These are phyloP conservation scores for Wolfiporia cocos DNA, from an alignment of 1,284 basidiomycete species.

Conservation along the genomic window DNA sequence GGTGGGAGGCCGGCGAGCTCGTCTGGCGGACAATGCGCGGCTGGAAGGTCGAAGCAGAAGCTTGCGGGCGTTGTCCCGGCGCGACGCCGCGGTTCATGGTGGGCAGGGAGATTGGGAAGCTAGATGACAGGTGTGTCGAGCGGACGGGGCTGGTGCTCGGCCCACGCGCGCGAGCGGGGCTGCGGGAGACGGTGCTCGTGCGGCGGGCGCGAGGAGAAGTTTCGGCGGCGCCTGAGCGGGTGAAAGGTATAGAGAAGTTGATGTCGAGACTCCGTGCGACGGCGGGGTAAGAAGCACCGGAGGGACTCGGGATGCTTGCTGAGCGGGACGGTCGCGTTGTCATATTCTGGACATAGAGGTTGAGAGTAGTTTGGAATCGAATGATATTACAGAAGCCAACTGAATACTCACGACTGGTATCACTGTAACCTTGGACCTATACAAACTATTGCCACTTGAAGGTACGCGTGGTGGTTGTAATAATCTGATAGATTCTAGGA, in stretches of 20 bases:
- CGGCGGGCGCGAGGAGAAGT: slow-evolving; percentile 23
- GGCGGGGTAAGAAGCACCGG: slow-evolving; percentile 20
- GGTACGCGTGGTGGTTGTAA: too few relatives aligned
- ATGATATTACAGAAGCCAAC: too few relatives aligned
- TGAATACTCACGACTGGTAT: too few relatives aligned
- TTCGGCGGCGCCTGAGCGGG: slow-evolving; percentile 18
- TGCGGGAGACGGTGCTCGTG: slow-evolving; percentile 12
- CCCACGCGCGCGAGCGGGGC: slow-evolving; percentile 12
- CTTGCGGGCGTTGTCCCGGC: slow-evolving; percentile 9
- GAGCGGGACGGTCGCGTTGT: slow-evolving; percentile 43
- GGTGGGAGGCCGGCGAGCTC: slow-evolving; percentile 18
- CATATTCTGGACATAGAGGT: too few relatives aligned
- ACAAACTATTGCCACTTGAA: too few relatives aligned
- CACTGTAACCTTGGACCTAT: too few relatives aligned
- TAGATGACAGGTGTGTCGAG: slow-evolving; percentile 11
- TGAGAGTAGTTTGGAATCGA: too few relatives aligned
- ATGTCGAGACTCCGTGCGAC: slow-evolving; percentile 54
- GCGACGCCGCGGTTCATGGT: slow-evolving; percentile 7
- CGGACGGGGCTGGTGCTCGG: slow-evolving; percentile 7
- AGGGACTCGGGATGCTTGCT: slow-evolving; percentile 58
- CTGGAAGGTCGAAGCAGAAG: slow-evolving; percentile 36
- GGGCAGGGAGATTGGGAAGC: slow-evolving; percentile 12
- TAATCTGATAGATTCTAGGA: too few relatives aligned
- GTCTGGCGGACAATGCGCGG: slow-evolving; percentile 59
- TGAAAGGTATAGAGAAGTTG: slow-evolving; percentile 53